Conservation (phyloP, 352 stramenopile genomes). For the Elongisporangium undulatum region DNA sequence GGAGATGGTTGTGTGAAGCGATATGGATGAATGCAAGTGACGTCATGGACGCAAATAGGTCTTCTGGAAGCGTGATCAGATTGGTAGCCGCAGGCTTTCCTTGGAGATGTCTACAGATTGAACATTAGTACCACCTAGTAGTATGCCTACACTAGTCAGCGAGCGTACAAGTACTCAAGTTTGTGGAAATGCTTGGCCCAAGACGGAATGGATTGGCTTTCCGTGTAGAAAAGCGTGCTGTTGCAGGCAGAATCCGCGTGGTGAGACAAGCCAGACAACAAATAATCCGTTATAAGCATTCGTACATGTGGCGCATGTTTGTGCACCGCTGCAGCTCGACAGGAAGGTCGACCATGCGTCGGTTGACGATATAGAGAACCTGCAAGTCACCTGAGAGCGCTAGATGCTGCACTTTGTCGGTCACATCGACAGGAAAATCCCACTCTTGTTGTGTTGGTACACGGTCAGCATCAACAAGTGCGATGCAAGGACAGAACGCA, state of each 20-base stretch:
- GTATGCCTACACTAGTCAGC: not conserved
- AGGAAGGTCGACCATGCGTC: conserved; percentile 19
- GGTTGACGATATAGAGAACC: conserved; percentile 31
- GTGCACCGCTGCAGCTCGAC: conserved; percentile 22
- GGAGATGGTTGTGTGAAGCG: conserved; percentile 15
- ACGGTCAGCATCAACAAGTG: conserved; percentile 22
- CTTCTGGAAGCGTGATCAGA: conserved; percentile 8
- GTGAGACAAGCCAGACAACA: too few relatives aligned
- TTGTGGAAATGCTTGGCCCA: conserved; percentile 27
- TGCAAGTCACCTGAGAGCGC: conserved; percentile 19
- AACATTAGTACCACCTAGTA: not conserved
- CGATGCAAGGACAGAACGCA: conserved; percentile 25
- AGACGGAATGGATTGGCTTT: conserved; percentile 23
- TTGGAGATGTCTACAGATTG: not conserved
- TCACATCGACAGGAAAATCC: conserved; percentile 21
- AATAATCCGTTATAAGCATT: not conserved
- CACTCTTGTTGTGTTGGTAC: too few relatives aligned
- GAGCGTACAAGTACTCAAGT: conserved; percentile 31
- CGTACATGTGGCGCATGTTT: conserved; percentile 24
- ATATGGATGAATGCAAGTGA: conserved; percentile 34
- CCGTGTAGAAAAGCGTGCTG: conserved; percentile 36
- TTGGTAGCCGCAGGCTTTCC: not conserved
- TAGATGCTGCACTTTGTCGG: conserved; percentile 21
- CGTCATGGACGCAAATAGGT: conserved; percentile 29
- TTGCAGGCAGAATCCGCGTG: conserved; percentile 4